Percentiles rank a stretch among this genome's conserved stretches.
phyloP scores from a whole-genome alignment of 2,329 filamentous ascomycete species.

The Drechslerella coelobrocha region DNA sequence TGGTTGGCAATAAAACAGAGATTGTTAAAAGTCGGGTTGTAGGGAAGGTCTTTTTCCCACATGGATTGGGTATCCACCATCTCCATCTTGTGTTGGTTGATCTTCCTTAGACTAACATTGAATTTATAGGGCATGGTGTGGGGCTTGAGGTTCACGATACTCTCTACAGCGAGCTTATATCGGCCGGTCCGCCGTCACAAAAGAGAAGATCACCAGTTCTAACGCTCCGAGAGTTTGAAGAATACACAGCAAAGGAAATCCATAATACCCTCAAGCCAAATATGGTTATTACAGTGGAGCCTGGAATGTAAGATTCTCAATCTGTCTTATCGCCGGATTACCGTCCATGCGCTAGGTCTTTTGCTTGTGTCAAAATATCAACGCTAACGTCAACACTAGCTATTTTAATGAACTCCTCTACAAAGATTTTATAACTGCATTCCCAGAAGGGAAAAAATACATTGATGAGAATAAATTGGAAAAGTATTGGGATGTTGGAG shows the following conservation, averaged over 20 bases:
- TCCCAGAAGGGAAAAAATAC: slow-evolving; percentile 66
- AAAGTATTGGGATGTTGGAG: slow-evolving; percentile 77
- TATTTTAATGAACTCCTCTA: slow-evolving; percentile 79
- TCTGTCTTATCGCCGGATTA: neutral
- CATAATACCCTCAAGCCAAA: slow-evolving; percentile 62
- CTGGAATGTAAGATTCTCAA: slow-evolving; percentile 66
- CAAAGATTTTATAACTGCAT: slow-evolving; percentile 71
- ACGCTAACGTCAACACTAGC: neutral
- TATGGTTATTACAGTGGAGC: slow-evolving; percentile 80
- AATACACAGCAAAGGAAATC: slow-evolving; percentile 17
- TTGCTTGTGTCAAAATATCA: neutral
- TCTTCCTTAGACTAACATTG: too few relatives aligned
- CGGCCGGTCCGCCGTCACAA: neutral
- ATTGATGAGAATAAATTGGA: slow-evolving; percentile 72
- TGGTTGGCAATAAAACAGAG: slow-evolving; percentile 68
- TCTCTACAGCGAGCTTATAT: slow-evolving; percentile 12
- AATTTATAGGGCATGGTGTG: slow-evolving; percentile 66
- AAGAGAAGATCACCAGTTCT: slow-evolving; percentile 75
- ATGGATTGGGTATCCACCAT: slow-evolving; percentile 59
- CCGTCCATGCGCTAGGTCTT: neutral
- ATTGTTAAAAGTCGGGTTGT: slow-evolving; percentile 65
- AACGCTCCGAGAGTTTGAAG: slow-evolving; percentile 56
- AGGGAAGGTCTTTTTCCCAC: slow-evolving; percentile 70
- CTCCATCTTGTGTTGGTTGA: neutral
- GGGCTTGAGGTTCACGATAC: slow-evolving; percentile 70